A percentile compares a stretch with the other conserved stretches of the same genome.
These are phyloP conservation scores for Talaromyces albobiverticillius DNA, from an alignment of 2,329 filamentous ascomycete genomes.

Conservation along the genomic window DNA sequence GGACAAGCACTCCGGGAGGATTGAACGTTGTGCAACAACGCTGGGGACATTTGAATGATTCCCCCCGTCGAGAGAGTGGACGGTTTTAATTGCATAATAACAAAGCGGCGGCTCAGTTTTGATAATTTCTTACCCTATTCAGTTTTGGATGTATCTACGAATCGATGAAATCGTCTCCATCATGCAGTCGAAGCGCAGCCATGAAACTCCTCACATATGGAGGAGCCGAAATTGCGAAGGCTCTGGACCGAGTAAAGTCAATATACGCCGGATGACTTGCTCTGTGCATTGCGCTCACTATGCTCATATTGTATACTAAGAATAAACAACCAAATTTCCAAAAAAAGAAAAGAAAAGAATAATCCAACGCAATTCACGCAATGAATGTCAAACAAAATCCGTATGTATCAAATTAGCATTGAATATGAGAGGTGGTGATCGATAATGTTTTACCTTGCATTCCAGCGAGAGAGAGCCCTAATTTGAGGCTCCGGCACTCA, in stretches of 20 bases:
- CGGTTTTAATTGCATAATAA: background rate
- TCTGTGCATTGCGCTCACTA: slow-evolving; percentile 44
- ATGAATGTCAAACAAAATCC: no score
- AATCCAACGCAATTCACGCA: no score
- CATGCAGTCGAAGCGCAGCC: slow-evolving; percentile 54
- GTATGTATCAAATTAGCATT: no score
- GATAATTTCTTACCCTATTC: background rate
- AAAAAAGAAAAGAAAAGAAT: no score
- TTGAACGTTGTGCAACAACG: slow-evolving; percentile 1
- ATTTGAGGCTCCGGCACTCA: background rate
- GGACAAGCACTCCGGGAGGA: slow-evolving; percentile 12
- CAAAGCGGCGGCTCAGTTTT: background rate
- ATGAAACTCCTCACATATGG: slow-evolving; percentile 47
- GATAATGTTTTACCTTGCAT: no score
- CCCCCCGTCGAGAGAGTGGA: slow-evolving; percentile 11
- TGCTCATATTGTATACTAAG: background rate
- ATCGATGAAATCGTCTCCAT: slow-evolving; percentile 44
- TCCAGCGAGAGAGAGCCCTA: no score
- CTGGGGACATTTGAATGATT: slow-evolving; percentile 7
- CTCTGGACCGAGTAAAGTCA: slow-evolving; percentile 49
- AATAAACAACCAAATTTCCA: background rate
- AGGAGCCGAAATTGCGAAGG: slow-evolving; percentile 25
- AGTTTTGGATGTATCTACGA: slow-evolving; percentile 19
- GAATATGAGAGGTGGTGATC: no score
- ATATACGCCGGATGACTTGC: slow-evolving; percentile 62